phyloP scores from a whole-genome alignment of 2,329 filamentous ascomycete species.

The Sclerotinia borealis region DNA sequence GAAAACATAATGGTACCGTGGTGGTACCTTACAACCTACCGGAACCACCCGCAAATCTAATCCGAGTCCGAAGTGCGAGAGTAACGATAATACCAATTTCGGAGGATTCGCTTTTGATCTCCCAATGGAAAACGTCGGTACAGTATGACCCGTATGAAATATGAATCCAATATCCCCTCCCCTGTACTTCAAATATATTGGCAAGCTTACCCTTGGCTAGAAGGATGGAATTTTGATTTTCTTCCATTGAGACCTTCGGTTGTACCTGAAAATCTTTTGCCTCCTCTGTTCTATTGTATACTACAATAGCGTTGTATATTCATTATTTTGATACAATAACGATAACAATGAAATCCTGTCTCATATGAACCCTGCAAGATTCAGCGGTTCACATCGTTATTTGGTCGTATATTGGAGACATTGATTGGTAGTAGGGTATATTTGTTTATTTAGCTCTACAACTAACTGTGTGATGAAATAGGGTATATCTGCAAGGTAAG shows the following conservation, averaged over 20 bases:
- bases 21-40: neutral
- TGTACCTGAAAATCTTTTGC: neutral
- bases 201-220: neutral
- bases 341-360: neutral
- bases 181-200: neutral
- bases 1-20: neutral
- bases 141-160: too few species aligned
- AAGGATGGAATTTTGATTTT: neutral
- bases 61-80: neutral
- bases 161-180: too few species aligned
- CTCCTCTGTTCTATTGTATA: neutral
- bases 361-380: neutral
- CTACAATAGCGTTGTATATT: too few species aligned
- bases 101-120: neutral
- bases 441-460: too few species aligned
- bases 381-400: neutral
- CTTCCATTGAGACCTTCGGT: neutral
- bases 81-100: neutral
- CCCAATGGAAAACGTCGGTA: neutral
- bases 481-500: neutral
- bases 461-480: neutral
- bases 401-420: neutral
- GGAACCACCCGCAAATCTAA: neutral
- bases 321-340: neutral
- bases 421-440: neutral